These are phyloP conservation scores for Fusarium ambrosium DNA, from an alignment of 2,329 filamentous ascomycete species.

Conservation along the genomic window DNA sequence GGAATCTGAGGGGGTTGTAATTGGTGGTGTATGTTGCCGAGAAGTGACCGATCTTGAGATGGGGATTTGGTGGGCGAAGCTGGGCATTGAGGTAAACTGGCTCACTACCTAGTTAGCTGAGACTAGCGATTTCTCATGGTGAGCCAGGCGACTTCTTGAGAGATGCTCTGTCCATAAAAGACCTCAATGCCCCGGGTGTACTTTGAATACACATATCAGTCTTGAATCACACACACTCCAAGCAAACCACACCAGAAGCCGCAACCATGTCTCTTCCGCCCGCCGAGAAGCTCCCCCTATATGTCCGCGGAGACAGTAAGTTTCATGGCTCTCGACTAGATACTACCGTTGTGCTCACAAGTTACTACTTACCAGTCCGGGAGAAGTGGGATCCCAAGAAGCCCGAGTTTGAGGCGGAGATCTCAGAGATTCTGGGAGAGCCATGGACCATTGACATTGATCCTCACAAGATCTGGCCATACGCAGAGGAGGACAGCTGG, in stretches of 20 bases:
- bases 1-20: not conserved
- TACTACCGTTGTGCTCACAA: not conserved
- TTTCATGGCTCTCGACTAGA: not conserved
- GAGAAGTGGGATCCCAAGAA: not conserved
- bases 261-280: not conserved
- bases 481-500: not conserved
- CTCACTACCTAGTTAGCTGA: not conserved
- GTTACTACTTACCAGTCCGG: not conserved
- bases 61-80: not conserved
- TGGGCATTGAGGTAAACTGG: not conserved
- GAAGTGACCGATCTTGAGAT: not conserved
- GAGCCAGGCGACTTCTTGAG: not conserved
- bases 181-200: not conserved
- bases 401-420: not conserved
- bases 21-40: not conserved
- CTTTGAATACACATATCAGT: not conserved
- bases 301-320: not conserved
- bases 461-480: not conserved
- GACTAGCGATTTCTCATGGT: not conserved
- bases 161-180: not conserved
- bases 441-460: not conserved
- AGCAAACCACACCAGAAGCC: not conserved
- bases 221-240: not conserved
- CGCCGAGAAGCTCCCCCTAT: not conserved
- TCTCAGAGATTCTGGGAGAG: not conserved